Evolutionary conservation across 1,284 basidiomycete species (phyloP), one percentile per base, ranked within the genome.

Genomic region (Marasmius tenuissimus): DNA sequence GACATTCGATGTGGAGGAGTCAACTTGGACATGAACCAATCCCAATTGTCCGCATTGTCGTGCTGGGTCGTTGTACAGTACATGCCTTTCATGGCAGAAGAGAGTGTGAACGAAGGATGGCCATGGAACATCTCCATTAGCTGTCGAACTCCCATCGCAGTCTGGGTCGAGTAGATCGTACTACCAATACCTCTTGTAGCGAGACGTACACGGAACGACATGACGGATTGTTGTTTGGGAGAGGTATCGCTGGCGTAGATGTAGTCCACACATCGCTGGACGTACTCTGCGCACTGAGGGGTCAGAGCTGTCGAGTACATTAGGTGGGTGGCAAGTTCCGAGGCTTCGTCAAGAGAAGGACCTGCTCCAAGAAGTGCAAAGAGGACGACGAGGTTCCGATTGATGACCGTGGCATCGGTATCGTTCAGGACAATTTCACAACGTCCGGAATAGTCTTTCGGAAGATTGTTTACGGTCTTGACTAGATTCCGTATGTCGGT

Each of bases 1-100:
- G 75, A 71, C 42, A 77, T 61, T 3, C 79, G 72, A 66, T 80
- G 79, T 3, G 68, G 62, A 0, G 78, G 77, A 40, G 68, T 67
- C 34, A 81, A 66, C 42, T 65, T 69, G 14, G 69, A 69, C 18
- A 78, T 63, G 54, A 74, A 65, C 51, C 72, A 72, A 34, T 79
- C 73, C 22, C 73, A 70, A 38, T 76, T 71, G 57, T 81, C 78
- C 35, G 72, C 59, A 34, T 70, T 69, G 48, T 69, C 63, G 35
- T 72, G 67, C 38, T 71, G 71, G 33, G 71, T 67, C 52, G 76
- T 68, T 0, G 68, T 69, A 1, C 69, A 70, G 12, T 67, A 70
- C 67, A 74, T 74, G 39, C 70, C 73, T 47, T 71, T 66, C 40
- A 70, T 57, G 6, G 78, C 77, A 12, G 68, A 69, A 14, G 65